A percentile compares a stretch with the other conserved stretches of the same genome.
Conservation (phyloP, 257 asterid species). For the Sherardia arvensis region DNA sequence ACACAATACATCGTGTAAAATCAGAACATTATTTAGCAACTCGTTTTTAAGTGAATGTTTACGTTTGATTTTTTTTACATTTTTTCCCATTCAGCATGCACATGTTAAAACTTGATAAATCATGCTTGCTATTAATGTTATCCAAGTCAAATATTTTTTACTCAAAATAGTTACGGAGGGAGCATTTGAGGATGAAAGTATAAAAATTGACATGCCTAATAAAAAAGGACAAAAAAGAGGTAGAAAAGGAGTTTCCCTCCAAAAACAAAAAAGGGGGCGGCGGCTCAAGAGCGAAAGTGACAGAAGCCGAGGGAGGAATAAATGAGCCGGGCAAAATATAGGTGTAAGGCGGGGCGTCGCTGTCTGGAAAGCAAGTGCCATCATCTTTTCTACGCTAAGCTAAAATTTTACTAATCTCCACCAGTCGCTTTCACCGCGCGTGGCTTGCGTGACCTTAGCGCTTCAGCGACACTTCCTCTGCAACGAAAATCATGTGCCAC, state of each 20-base stretch:
- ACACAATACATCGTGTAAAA: too few relatives aligned
- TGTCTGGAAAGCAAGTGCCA: slow-evolving; percentile 15
- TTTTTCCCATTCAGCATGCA: too few relatives aligned
- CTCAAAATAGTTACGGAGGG: too few relatives aligned
- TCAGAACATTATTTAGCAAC: too few relatives aligned
- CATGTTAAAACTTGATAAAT: too few relatives aligned
- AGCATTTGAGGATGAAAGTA: too few relatives aligned
- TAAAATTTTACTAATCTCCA: slow-evolving; percentile 4
- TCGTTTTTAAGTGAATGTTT: too few relatives aligned
- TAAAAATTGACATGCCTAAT: too few relatives aligned
- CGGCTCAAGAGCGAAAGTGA: not conserved
- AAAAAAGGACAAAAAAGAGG: not conserved
- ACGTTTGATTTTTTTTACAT: too few relatives aligned
- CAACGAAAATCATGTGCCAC: slow-evolving; percentile 18
- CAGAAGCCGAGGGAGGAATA: not conserved
- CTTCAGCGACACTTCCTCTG: slow-evolving; percentile 15
- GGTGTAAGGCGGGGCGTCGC: slow-evolving; percentile 22
- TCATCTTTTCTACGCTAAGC: slow-evolving; percentile 29
- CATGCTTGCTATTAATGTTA: too few relatives aligned
- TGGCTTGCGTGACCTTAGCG: slow-evolving; percentile 18
- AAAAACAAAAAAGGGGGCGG: not conserved
- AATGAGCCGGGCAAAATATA: not conserved
- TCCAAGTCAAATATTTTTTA: too few relatives aligned
- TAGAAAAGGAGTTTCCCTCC: not conserved
- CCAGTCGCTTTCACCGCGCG: slow-evolving; percentile 29